A percentile compares a stretch with the other conserved stretches of the same genome.
These are phyloP conservation scores for Fusarium sulawesiense DNA, from an alignment of 2,329 filamentous ascomycete species.

Conservation along the genomic window DNA sequence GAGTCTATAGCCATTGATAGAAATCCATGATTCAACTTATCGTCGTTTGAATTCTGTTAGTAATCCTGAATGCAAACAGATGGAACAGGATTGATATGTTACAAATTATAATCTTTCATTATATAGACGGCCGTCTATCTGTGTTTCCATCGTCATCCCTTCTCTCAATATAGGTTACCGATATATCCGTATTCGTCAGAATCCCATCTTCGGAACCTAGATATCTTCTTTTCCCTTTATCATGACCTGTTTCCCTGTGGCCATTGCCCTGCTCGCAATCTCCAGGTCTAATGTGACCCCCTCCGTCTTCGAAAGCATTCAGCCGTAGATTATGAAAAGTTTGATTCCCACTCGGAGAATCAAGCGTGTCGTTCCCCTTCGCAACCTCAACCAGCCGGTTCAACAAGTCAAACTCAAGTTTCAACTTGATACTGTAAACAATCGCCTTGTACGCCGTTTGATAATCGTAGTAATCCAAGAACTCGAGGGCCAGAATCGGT, in stretches of 20 bases:
- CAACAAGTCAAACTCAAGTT: constrained; percentile 53
- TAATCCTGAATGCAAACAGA: neutral
- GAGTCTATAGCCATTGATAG: too few relatives aligned
- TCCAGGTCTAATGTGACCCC: fast-evolving
- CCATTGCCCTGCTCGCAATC: fast-evolving
- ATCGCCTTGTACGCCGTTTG: constrained; percentile 43
- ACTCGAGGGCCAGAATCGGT: constrained; percentile 47
- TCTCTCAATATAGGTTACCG: constrained; percentile 7
- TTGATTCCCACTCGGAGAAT: neutral
- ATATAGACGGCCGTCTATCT: too few relatives aligned
- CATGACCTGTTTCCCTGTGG: fast-evolving
- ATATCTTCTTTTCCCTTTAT: neutral
- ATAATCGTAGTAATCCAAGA: constrained; percentile 52
- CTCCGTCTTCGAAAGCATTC: neutral
- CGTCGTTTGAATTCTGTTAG: too few relatives aligned
- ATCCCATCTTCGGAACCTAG: neutral
- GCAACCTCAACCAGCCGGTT: constrained; percentile 41
- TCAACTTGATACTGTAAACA: constrained; percentile 53
- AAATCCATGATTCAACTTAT: too few relatives aligned
- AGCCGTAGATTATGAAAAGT: neutral
- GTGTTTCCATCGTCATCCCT: neutral
- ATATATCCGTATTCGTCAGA: constrained; percentile 3
- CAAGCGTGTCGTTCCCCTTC: neutral
- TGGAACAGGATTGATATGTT: neutral
- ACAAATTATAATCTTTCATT: neutral